Evolutionary conservation across 805 yeast genomes (phyloP).

Genomic region (Yarrowia osloensis): DNA sequence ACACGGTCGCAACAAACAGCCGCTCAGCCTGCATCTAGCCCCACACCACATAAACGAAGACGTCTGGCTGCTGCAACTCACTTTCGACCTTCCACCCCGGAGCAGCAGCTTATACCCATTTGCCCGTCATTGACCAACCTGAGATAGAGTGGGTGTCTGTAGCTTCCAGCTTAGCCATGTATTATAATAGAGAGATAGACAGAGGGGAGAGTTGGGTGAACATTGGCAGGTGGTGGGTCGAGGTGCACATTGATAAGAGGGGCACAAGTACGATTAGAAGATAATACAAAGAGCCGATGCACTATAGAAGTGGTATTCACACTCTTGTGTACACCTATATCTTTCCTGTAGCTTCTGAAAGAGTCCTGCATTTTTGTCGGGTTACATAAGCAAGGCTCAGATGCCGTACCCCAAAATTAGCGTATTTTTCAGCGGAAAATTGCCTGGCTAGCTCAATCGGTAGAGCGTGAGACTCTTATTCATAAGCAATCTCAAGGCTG

Average conservation of each 20-base stretch:
- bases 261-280: no score
- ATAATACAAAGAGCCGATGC: no score
- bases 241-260: no score
- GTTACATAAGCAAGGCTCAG: neutral
- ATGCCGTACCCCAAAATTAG: neutral
- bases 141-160: neutral
- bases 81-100: neutral
- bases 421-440: neutral
- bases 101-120: neutral
- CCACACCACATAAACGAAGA: neutral
- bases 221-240: no score
- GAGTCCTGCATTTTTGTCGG: neutral
- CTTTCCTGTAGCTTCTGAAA: no score
- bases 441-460: constrained; percentile 27
- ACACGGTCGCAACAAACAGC: neutral
- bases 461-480: constrained; percentile 26
- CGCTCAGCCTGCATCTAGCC: neutral
- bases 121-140: neutral
- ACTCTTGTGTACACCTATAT: no score
- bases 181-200: neutral
- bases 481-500: constrained; percentile 10
- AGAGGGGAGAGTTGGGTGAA: neutral
- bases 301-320: no score
- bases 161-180: neutral
- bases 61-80: neutral